Base-by-base conservation (phyloP, 2,329 filamentous ascomycete genomes). In the Aspergillus niger region DNA sequence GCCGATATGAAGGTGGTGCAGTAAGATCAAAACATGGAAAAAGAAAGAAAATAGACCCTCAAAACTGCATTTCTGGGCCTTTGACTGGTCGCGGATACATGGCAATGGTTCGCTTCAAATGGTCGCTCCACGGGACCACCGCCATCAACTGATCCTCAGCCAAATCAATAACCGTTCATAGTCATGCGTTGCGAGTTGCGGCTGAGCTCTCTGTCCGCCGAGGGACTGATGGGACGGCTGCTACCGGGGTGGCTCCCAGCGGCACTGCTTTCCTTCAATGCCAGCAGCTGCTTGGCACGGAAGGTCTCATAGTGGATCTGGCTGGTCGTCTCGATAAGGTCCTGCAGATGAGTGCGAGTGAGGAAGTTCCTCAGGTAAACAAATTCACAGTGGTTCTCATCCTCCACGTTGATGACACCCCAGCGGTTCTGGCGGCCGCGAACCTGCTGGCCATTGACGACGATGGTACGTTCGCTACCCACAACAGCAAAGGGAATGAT, bases 221-320 rank as follows among this genome's bases (percentile, higher is more conserved):
- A 86, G 63, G 95, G 95, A 77, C 91, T 96, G 83, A 99, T 99
- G 74, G 95, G 95, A 77, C 94, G 86, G 83, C 91, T 95, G 67
- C 89, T 87, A 61, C 71, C 70, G 70, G 88, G 78, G 82, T 88
- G 84, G 60, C 81, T 82, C 67, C 89, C 90, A 67, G 92, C 91
- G 69, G 92, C 91, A 75, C 91, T 96, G 85, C 91, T 97, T 85
- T 99, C 95, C 88, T 98, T 99, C 77, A 99, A 86, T 60, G 95
- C 95, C 75, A 99, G 83, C 73, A 99, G 85, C 81, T 99, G 95
- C 89, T 99, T 99, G 73, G 95, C 93, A 80, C 95, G 93, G 93
- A 99, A 99, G 62, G 92, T 96, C 85, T 99, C 95, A 85, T 99
- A 99, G 86, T 99, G 95, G 80, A 97, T 99, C 84, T 99, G 95